Conservation (phyloP, 192 early-diverging fungal species). For the Gaertneriomyces semiglobifer region DNA sequence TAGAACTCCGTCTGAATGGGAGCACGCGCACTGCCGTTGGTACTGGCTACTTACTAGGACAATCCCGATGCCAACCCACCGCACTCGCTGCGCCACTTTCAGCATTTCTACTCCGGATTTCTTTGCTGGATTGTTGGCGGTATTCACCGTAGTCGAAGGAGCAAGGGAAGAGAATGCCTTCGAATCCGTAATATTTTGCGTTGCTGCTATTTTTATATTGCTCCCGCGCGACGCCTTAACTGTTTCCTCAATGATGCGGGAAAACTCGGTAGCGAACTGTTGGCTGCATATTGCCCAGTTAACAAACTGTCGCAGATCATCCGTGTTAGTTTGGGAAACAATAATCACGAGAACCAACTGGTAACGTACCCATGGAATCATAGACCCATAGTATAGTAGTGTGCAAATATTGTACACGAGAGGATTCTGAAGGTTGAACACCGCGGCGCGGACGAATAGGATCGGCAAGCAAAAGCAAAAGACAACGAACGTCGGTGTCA, state of each 20-base stretch:
- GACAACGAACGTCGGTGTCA: conserved; percentile 12
- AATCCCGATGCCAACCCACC: conserved; percentile 17
- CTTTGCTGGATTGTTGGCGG: conserved; percentile 12
- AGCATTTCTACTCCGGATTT: conserved; percentile 15
- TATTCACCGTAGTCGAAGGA: not conserved
- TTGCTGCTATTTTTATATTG: not conserved
- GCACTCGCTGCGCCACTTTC: conserved; percentile 14
- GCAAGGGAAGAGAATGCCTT: not conserved
- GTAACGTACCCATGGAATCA: conserved; percentile 15
- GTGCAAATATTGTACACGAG: conserved; percentile 6
- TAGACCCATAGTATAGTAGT: conserved; percentile 15
- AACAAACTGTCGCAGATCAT: conserved; percentile 6
- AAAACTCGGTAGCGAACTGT: conserved; percentile 20
- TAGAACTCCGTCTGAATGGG: too few species aligned
- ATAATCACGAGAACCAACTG: not conserved
- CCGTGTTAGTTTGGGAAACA: not conserved
- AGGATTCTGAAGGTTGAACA: conserved; percentile 2
- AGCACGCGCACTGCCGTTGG: too few species aligned
- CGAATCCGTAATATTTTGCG: not conserved
- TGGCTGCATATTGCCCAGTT: conserved; percentile 12
- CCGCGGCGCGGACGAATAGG: conserved; percentile 9
- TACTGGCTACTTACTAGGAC: not conserved
- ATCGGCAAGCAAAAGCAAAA: conserved; percentile 16
- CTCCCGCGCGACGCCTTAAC: conserved; percentile 8
- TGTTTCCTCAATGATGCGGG: conserved; percentile 16